Conservation (phyloP, 768 basidiomycete species). For the Hypsizygus marmoreus region DNA sequence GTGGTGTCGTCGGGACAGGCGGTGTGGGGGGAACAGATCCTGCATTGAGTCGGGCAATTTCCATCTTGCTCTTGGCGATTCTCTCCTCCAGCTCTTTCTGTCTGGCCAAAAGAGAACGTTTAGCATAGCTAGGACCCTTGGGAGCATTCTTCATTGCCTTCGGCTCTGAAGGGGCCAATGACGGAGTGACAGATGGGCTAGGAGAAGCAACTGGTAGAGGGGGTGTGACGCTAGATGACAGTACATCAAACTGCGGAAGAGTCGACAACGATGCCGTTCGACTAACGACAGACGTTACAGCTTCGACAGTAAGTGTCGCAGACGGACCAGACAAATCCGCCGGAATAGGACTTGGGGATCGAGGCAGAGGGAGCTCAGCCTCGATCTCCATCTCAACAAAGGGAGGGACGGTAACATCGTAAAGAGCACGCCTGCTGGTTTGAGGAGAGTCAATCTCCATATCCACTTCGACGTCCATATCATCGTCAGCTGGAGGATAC, state of each 20-base stretch:
- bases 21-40: neutral
- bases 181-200: conserved; percentile 18
- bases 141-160: conserved; percentile 40
- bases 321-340: too few relatives aligned
- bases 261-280: too few relatives aligned
- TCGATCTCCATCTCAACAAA: neutral
- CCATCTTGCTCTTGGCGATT: conserved; percentile 38
- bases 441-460: conserved; percentile 33
- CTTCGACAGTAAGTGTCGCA: too few relatives aligned
- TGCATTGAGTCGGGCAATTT: conserved; percentile 27
- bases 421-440: conserved; percentile 4
- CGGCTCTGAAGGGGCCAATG: conserved; percentile 42
- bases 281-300: too few relatives aligned
- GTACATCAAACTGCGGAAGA: too few relatives aligned
- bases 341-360: too few relatives aligned
- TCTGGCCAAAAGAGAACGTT: conserved; percentile 39
- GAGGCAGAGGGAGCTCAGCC: neutral
- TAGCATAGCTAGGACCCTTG: conserved; percentile 37
- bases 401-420: conserved; percentile 1
- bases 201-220: conserved; percentile 1
- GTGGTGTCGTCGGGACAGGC: neutral
- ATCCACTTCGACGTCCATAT: conserved; percentile 28
- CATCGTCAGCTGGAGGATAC: conserved; percentile 8
- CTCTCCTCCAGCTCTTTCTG: conserved; percentile 48
- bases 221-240: too few relatives aligned